Evolutionary conservation across 78 protist species (phyloP).

Genomic region (Creolimax fragrantissima): DNA sequence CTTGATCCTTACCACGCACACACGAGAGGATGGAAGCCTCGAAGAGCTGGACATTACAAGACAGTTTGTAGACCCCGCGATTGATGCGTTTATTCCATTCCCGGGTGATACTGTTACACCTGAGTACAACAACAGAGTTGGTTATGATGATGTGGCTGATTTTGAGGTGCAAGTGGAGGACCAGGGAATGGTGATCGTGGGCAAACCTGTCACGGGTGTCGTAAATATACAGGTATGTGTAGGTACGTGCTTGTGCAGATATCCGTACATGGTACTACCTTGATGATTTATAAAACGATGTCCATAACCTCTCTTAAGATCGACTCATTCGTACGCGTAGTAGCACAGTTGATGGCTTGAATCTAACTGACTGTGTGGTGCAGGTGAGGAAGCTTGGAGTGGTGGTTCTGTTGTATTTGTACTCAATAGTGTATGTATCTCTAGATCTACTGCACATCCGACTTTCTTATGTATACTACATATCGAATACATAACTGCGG

Average conservation of each 20-base stretch:
- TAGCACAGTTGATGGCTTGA: too few species aligned
- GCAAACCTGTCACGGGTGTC: not conserved
- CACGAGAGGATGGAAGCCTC: not conserved
- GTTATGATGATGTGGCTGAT: not conserved
- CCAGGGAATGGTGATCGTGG: not conserved
- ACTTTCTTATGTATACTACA: too few species aligned
- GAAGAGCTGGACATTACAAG: not conserved
- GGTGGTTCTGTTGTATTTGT: too few species aligned
- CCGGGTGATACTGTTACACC: not conserved
- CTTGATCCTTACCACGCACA: not conserved
- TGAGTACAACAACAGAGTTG: not conserved
- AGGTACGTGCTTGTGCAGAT: not conserved
- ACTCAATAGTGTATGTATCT: too few species aligned
- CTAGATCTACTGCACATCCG: too few species aligned
- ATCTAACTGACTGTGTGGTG: too few species aligned
- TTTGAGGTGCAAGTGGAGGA: not conserved
- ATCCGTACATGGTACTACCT: too few species aligned
- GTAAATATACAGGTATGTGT: not conserved
- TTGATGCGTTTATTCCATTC: slow-evolving; percentile 6
- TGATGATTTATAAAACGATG: too few species aligned
- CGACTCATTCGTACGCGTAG: too few species aligned
- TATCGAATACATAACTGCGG: too few species aligned
- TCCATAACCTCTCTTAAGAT: too few species aligned
- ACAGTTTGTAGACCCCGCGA: not conserved
- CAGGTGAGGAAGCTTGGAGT: too few species aligned